These are phyloP conservation scores for Aspergillus caelatus DNA, from an alignment of 2,329 filamentous ascomycete species.

Conservation along the genomic window DNA sequence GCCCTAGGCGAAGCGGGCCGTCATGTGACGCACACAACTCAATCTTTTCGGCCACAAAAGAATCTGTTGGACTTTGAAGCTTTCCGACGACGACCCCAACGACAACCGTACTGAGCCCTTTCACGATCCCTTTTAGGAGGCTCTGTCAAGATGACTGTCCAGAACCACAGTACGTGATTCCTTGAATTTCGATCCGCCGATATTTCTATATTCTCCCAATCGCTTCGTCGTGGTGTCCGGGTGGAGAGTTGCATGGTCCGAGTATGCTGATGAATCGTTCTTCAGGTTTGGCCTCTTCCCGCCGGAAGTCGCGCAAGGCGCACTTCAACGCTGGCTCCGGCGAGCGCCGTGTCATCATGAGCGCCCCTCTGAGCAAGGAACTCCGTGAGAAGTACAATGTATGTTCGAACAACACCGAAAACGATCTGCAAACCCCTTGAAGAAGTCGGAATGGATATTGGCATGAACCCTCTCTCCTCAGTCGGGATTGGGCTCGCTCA, in stretches of 20 bases:
- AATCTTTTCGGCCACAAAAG: conserved; percentile 25
- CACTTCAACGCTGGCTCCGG: conserved; percentile 77
- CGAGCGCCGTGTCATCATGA: conserved; percentile 95
- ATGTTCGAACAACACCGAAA: conserved; percentile 43
- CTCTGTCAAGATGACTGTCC: conserved; percentile 35
- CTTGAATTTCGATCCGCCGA: conserved; percentile 1
- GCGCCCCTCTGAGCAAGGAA: conserved; percentile 93
- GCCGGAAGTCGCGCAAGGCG: conserved; percentile 98
- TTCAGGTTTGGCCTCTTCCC: conserved; percentile 65
- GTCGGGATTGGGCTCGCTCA: background rate
- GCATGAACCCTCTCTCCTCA: background rate
- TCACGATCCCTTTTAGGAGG: background rate
- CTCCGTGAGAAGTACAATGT: conserved; percentile 98
- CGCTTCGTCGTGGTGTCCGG: background rate
- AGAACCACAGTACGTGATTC: conserved; percentile 32
- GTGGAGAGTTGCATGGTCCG: background rate
- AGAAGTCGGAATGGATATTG: conserved; percentile 12
- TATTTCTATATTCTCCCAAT: background rate
- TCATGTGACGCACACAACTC: conserved; percentile 34
- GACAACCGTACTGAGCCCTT: conserved; percentile 21
- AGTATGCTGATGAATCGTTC: conserved; percentile 15
- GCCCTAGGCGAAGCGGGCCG: conserved; percentile 27
- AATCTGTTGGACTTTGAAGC: conserved; percentile 9
- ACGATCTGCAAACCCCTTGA: conserved; percentile 6
- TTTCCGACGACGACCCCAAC: conserved; percentile 24